Conservation (phyloP, 2,329 filamentous ascomycete genomes). For the Alternaria ventricosa region DNA sequence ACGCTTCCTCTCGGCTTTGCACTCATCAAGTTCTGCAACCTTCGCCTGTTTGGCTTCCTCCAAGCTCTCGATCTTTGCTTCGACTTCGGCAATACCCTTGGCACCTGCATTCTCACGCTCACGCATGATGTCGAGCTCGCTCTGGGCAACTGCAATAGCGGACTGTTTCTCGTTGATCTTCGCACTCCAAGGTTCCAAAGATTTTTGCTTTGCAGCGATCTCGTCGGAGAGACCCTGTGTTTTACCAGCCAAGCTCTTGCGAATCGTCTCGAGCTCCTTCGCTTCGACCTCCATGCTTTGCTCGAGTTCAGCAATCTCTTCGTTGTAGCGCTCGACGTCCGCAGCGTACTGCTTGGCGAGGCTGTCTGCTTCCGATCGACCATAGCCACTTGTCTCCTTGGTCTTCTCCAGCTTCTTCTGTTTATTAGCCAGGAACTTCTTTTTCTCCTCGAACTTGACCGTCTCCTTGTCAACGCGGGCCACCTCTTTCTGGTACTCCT, state of each 20-base stretch:
- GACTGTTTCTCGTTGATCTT: conserved; percentile 98
- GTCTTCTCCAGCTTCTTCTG: conserved; percentile 94
- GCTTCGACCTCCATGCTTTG: conserved; percentile 79
- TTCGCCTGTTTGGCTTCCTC: conserved; percentile 76
- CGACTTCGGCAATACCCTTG: conserved; percentile 80
- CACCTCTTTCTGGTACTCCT: conserved; percentile 82
- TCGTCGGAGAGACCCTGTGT: conserved; percentile 93
- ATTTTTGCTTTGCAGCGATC: conserved; percentile 90
- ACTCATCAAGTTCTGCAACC: conserved; percentile 74
- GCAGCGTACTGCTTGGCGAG: conserved; percentile 78
- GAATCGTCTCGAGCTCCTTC: conserved; percentile 79
- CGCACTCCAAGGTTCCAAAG: conserved; percentile 93
- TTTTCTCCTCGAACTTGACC: conserved; percentile 97
- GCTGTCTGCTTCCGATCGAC: conserved; percentile 75
- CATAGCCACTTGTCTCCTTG: conserved; percentile 76
- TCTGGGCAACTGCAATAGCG: conserved; percentile 90
- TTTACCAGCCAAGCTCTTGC: conserved; percentile 90
- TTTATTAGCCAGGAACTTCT: conserved; percentile 89
- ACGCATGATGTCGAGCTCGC: conserved; percentile 87
- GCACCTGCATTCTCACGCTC: conserved; percentile 90
- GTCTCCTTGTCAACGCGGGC: conserved; percentile 94
- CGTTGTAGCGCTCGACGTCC: conserved; percentile 77
- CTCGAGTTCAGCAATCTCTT: conserved; percentile 80
- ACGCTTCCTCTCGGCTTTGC: conserved; percentile 72
- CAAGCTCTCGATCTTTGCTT: conserved; percentile 77